Percentiles rank a stretch among this genome's conserved stretches.
These are phyloP conservation scores for Euryodendron excelsum DNA, from an alignment of 148 eudicot genomes.

Conservation along the genomic window DNA sequence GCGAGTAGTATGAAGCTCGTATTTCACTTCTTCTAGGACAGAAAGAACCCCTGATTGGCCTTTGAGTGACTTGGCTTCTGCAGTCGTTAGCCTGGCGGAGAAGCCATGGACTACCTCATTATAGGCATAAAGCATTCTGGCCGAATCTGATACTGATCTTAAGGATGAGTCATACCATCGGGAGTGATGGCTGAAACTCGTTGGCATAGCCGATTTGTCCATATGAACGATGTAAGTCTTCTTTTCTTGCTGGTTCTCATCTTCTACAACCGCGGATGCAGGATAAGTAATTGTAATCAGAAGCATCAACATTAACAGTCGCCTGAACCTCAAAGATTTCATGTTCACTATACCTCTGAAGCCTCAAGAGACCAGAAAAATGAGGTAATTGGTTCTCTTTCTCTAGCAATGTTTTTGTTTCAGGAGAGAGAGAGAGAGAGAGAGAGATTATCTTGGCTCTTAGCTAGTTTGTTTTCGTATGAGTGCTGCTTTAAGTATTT, in stretches of 20 bases:
- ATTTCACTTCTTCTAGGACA: slow-evolving; percentile 48
- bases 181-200: slow-evolving; percentile 42
- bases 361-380: not conserved
- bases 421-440: no score
- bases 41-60: slow-evolving; percentile 53
- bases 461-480: not conserved
- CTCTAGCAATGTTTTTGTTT: slow-evolving; percentile 9
- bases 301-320: slow-evolving; percentile 29
- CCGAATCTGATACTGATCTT: slow-evolving; percentile 45
- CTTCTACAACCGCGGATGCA: slow-evolving; percentile 25
- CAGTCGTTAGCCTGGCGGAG: slow-evolving; percentile 57
- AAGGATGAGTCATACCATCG: slow-evolving; percentile 73
- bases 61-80: slow-evolving; percentile 51
- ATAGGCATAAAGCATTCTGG: slow-evolving; percentile 64
- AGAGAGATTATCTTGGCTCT: not conserved
- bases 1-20: slow-evolving; percentile 79
- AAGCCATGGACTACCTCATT: slow-evolving; percentile 65
- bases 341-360: slow-evolving; percentile 17
- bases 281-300: slow-evolving; percentile 26
- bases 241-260: slow-evolving; percentile 23
- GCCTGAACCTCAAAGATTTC: slow-evolving; percentile 32
- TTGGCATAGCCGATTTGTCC: slow-evolving; percentile 71
- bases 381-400: slow-evolving; percentile 14
- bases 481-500: not conserved
- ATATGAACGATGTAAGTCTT: slow-evolving; percentile 80